Conservation (phyloP, 2,329 filamentous ascomycete species). For the Tolypocladium tundrense region DNA sequence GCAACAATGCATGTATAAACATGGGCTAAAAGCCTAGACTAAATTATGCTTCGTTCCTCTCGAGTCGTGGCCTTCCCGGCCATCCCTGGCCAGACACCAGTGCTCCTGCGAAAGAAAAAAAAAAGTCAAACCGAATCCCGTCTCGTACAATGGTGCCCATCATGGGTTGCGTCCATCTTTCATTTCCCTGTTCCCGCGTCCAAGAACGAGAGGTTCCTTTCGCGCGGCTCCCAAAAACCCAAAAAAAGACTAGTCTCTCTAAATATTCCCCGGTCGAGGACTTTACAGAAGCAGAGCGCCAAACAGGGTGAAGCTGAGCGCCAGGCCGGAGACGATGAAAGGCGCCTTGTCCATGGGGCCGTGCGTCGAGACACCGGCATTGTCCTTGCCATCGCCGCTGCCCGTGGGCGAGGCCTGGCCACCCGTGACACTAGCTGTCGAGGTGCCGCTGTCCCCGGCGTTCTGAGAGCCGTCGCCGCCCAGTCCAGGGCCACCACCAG, state of each 20-base stretch:
- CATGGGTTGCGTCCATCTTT: not conserved
- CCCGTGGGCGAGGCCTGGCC: constrained; percentile 20
- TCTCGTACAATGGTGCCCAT: not conserved
- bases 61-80: constrained; percentile 1
- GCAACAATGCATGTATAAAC: constrained; percentile 9
- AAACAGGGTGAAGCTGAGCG: constrained; percentile 26
- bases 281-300: constrained; percentile 29
- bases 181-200: not conserved
- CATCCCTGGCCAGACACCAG: constrained; percentile 1
- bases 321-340: constrained; percentile 23
- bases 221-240: not conserved
- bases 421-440: constrained; percentile 29
- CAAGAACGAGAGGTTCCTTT: not conserved
- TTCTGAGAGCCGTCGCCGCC: constrained; percentile 44
- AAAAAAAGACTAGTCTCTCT: not conserved
- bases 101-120: not conserved
- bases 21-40: constrained; percentile 14
- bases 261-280: not conserved
- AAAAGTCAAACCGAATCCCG: not conserved
- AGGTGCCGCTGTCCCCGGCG: constrained; percentile 33
- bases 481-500: constrained; percentile 43
- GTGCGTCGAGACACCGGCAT: constrained; percentile 18
- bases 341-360: constrained; percentile 18
- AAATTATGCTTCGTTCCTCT: constrained; percentile 16
- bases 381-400: constrained; percentile 12